Conservation (phyloP, 129 eudicot genomes). For the Chrysanthemum makinoi region DNA sequence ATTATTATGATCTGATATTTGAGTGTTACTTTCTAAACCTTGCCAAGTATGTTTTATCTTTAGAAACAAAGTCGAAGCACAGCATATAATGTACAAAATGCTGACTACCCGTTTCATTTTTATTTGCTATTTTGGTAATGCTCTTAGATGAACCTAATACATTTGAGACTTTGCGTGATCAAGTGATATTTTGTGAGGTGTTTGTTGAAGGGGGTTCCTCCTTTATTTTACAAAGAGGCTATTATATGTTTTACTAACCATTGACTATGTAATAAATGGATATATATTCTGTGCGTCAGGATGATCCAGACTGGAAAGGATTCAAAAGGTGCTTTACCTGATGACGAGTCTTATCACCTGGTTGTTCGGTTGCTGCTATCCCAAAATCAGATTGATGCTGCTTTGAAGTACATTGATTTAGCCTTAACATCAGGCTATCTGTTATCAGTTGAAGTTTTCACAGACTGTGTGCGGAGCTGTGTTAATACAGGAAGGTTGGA, state of each 20-base stretch:
- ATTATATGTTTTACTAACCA: slow-evolving; percentile 2
- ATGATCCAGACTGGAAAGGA: slow-evolving; percentile 65
- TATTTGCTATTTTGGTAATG: neutral
- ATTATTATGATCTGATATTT: no score
- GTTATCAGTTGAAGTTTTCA: slow-evolving; percentile 55
- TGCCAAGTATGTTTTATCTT: neutral
- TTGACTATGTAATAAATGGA: slow-evolving; percentile 18
- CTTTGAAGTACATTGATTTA: slow-evolving; percentile 67
- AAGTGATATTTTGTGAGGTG: slow-evolving; percentile 14
- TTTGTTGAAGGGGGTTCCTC: neutral
- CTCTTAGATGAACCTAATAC: neutral
- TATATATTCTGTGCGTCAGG: slow-evolving; percentile 43
- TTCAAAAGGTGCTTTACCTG: slow-evolving; percentile 61
- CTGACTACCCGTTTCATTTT: neutral
- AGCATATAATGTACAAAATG: neutral
- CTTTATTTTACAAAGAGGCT: neutral
- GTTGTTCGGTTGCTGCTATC: slow-evolving; percentile 55
- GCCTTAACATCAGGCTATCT: slow-evolving; percentile 65
- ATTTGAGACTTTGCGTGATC: slow-evolving; percentile 1
- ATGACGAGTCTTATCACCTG: slow-evolving; percentile 75
- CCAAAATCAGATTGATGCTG: slow-evolving; percentile 53
- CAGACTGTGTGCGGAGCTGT: slow-evolving; percentile 57
- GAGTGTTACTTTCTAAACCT: neutral
- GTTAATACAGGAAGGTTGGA: slow-evolving; percentile 58
- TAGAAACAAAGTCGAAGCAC: neutral